phyloP scores from a whole-genome alignment of 305 asterid species.

The Fraxinus latifolia region DNA sequence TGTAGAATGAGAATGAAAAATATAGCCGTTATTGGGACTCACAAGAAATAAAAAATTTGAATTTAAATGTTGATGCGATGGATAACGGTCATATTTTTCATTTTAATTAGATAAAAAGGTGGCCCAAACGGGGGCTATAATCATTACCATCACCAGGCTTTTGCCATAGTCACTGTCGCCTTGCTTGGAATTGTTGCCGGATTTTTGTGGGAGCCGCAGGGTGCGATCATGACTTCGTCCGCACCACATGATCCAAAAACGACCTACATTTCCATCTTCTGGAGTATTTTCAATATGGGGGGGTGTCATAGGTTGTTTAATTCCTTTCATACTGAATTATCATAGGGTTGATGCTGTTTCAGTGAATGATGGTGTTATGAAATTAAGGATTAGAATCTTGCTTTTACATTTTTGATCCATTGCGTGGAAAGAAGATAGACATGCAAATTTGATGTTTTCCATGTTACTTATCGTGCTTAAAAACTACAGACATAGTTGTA shows the following conservation, averaged over 20 bases:
- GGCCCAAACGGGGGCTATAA: no score
- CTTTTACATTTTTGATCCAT: not conserved
- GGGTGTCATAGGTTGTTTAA: slow-evolving; percentile 82
- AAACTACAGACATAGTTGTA: not conserved
- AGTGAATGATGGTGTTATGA: slow-evolving; percentile 37
- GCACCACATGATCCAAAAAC: slow-evolving; percentile 80
- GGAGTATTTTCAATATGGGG: slow-evolving; percentile 91
- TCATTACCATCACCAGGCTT: slow-evolving; percentile 60
- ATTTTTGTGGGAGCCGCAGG: slow-evolving; percentile 81
- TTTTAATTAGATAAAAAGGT: no score
- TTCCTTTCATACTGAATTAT: slow-evolving; percentile 61
- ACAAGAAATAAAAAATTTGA: no score
- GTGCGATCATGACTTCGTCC: slow-evolving; percentile 87
- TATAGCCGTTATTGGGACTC: no score
- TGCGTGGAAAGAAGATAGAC: not conserved
- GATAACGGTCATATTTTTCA: no score
- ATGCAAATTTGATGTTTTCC: not conserved
- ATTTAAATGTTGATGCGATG: no score
- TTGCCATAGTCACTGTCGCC: slow-evolving; percentile 70
- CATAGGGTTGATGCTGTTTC: slow-evolving; percentile 50
- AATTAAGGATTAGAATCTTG: not conserved
- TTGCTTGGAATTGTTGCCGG: slow-evolving; percentile 84
- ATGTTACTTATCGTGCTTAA: not conserved
- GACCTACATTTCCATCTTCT: slow-evolving; percentile 66
- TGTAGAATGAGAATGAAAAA: no score